Conservation (phyloP, 1,284 basidiomycete species). For the Sanghuangporus sanghuang region DNA sequence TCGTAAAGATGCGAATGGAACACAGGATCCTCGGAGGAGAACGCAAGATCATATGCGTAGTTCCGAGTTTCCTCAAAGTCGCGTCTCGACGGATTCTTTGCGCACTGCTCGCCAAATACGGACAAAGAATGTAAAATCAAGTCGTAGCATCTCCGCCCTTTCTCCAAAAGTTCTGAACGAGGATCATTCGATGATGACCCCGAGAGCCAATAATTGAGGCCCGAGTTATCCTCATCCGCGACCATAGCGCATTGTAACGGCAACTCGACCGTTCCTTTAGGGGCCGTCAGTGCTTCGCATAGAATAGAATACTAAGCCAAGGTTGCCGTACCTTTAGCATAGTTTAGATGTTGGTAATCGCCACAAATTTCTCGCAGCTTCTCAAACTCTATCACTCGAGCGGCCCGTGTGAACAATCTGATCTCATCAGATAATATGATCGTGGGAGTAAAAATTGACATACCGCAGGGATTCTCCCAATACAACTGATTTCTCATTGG, state of each 20-base stretch:
- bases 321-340: constrained; percentile 60
- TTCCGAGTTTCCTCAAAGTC: constrained; percentile 63
- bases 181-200: constrained; percentile 60
- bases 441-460: background rate
- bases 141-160: constrained; percentile 75
- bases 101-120: constrained; percentile 68
- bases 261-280: constrained; percentile 77
- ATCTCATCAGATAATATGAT: background rate
- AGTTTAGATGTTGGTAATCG: constrained; percentile 83
- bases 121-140: constrained; percentile 78
- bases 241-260: constrained; percentile 81
- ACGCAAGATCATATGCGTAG: constrained; percentile 78
- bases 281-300: constrained; percentile 4
- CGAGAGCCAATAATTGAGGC: constrained; percentile 73
- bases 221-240: constrained; percentile 74
- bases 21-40: constrained; percentile 82
- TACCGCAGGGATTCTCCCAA: constrained; percentile 81
- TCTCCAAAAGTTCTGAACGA: constrained; percentile 53
- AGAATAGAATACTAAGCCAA: background rate
- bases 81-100: constrained; percentile 28
- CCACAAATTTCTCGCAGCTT: constrained; percentile 81
- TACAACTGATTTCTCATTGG: constrained; percentile 66
- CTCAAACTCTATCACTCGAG: constrained; percentile 78
- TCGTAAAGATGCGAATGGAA: constrained; percentile 95
- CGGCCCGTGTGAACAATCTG: constrained; percentile 85